Evolutionary conservation across 768 basidiomycete genomes (phyloP), one percentile per base, ranked within the genome.

Genomic region (Russula griseocarnosa): DNA sequence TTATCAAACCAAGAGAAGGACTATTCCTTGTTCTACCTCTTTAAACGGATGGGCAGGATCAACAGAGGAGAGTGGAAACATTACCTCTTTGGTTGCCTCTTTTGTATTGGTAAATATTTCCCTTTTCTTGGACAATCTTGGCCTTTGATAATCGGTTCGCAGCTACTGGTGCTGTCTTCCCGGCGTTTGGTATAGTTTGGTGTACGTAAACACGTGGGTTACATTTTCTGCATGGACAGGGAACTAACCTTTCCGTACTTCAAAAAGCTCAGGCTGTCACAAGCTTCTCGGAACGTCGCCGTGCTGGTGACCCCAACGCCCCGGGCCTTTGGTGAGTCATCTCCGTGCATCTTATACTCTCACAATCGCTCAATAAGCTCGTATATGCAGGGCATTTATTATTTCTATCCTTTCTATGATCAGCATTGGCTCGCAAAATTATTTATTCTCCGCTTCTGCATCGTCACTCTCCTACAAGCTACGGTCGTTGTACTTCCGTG

Each of bases 131-230:
- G 26, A n/a, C 10, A 26, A 46, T 13, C n/a, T 16, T 3, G 16
- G 32, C 36, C 20, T n/a, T 52, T 66, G 6, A 59, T 50, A 5
- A n/a, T n/a, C 30, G 8, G 1, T 44, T 38, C 20, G 8, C 32
- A 69, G 68, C 55, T 66, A 80, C 81, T 47, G 90, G 89, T 49
- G 78, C 84, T 76, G 81, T 88, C 16, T 90, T 86, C 70, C 90
- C 89, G 3, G 79, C 81, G 0, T 88, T 87, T 67, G 84, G 85
- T 67, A 79, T 92, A 51, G 79, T 91, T 5, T 90, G 82, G 71
- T 75, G 64, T 65, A 51, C n/a, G 81, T 73, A 51, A 66, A n/a
- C 73, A 52, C 10, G 34, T 28, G 11, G 36, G 2, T 13, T 5
- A 1, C 1, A 10, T 11, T 36, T 24, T 24, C 32, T 1, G 0